These are phyloP conservation scores for Gracilaria gracilis DNA, from an alignment of 23 red algal genomes.

Conservation along the genomic window DNA sequence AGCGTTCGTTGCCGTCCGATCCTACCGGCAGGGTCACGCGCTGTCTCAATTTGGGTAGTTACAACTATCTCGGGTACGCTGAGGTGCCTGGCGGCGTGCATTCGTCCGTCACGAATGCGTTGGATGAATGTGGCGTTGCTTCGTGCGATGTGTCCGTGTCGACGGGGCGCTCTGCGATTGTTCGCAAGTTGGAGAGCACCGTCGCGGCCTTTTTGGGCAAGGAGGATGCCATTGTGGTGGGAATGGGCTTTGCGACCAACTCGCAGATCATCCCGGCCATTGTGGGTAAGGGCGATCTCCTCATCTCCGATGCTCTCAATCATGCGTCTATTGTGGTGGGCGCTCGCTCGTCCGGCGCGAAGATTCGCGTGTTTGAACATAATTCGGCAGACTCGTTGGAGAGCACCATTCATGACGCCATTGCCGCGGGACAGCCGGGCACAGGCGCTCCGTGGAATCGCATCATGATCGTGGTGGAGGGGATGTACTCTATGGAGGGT, in stretches of 20 bases:
- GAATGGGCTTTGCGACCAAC: constrained; percentile 99
- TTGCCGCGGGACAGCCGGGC: constrained; percentile 86
- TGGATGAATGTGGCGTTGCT: constrained; percentile 76
- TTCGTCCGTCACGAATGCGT: constrained; percentile 64
- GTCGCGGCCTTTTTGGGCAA: constrained; percentile 92
- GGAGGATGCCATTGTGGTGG: constrained; percentile 87
- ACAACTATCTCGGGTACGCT: constrained; percentile 98
- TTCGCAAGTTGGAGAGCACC: constrained; percentile 82
- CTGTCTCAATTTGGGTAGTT: constrained; percentile 93
- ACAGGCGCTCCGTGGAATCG: constrained; percentile 85
- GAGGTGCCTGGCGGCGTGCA: constrained; percentile 98
- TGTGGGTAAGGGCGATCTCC: constrained; percentile 87
- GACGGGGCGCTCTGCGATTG: constrained; percentile 68
- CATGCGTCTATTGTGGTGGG: constrained; percentile 96
- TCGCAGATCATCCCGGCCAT: constrained; percentile 88
- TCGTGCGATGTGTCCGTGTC: constrained; percentile 70
- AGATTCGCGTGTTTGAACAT: constrained; percentile 92
- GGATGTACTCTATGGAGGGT: constrained; percentile 99
- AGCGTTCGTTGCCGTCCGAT: constrained; percentile 6
- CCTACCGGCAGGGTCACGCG: constrained; percentile 44
- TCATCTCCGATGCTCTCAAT: constrained; percentile 95
- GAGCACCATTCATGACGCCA: constrained; percentile 69
- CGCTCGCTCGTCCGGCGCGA: constrained; percentile 85
- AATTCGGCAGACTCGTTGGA: constrained; percentile 84
- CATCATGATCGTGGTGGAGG: constrained; percentile 96